Base-by-base conservation (phyloP, 2,329 filamentous ascomycete species). In the Rhinocladiella similis region DNA sequence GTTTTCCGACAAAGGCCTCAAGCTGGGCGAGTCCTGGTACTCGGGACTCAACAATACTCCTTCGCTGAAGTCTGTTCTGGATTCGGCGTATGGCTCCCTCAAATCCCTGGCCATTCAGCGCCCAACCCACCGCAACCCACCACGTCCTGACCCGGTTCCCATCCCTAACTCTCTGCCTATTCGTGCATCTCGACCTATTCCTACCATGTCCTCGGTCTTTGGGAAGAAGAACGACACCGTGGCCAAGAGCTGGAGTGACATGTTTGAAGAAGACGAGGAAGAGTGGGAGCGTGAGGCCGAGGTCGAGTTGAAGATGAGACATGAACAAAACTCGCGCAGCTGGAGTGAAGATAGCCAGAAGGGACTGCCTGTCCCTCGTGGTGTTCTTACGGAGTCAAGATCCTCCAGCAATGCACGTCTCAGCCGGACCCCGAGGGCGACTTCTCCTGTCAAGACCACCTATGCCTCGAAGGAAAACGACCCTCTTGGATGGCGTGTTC, bases 211-310 rank as follows among this genome's bases (percentile, higher is more conserved):
- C 2, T 83, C 87, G 67, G 84, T 93, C 49, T 93, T 96, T 70
- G 90, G 89, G 50, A 86, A 86, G 68, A 85, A 88, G 70, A 83
- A 85, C 61, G 88, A 93, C 45, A 79, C 83, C 47, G 90, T 95
- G 47, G 96, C 94, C 54, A 97, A 97, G 87, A 97, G 94, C 79
- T 99, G 94, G 94, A 96, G 92, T 68, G 94, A 99, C 72, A 85
- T 97, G 72, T 97, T 91, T 88, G 93, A 97, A 57, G 93, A 97
- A 72, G 93, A 97, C 52, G 91, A 94, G 68, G 85, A 88, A 61
- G 83, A 89, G 65, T 79, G 81, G 35, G 83, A 87, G 66, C 84
- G 82, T 62, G 83, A 87, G 69, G 74, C 81, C 58, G 83, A 87
- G 69, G 74, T 81, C 58, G 77, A 77, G 5, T 75, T 88, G 22